phyloP scores from a whole-genome alignment of 768 basidiomycete species.

The Amanita pseudoporphyria region DNA sequence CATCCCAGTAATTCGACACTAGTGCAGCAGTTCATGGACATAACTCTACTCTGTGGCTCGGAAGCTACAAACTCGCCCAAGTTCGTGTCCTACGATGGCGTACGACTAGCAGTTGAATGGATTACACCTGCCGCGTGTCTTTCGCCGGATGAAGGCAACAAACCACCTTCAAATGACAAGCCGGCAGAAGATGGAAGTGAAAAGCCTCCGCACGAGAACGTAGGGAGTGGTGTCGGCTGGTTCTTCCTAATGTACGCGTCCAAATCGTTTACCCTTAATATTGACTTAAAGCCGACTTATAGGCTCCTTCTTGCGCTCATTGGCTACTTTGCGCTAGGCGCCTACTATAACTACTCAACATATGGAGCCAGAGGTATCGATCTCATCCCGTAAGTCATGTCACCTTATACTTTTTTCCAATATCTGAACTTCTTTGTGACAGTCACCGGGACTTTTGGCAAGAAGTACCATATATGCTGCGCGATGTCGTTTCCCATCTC shows the following conservation, averaged over 20 bases:
- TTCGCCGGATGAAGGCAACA: conserved; percentile 19
- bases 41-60: conserved; percentile 51
- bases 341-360: conserved; percentile 81
- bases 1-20: conserved; percentile 31
- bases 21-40: conserved; percentile 46
- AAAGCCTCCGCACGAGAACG: conserved; percentile 19
- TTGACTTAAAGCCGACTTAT: conserved; percentile 4
- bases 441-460: conserved; percentile 89
- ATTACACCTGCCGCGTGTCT: conserved; percentile 49
- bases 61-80: conserved; percentile 32
- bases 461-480: conserved; percentile 80
- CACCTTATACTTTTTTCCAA: not conserved
- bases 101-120: conserved; percentile 52
- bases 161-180: conserved; percentile 18
- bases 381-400: conserved; percentile 63
- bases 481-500: conserved; percentile 68
- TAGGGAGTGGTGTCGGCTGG: conserved; percentile 77
- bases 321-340: conserved; percentile 69
- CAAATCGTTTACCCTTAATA: not conserved
- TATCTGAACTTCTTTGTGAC: not conserved
- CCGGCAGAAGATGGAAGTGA: conserved; percentile 32
- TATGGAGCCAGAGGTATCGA: conserved; percentile 81
- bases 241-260: conserved; percentile 73
- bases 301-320: conserved; percentile 58
- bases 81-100: conserved; percentile 53